Conservation (phyloP, 2,329 filamentous ascomycete species). For the Simplicillium sp. region DNA sequence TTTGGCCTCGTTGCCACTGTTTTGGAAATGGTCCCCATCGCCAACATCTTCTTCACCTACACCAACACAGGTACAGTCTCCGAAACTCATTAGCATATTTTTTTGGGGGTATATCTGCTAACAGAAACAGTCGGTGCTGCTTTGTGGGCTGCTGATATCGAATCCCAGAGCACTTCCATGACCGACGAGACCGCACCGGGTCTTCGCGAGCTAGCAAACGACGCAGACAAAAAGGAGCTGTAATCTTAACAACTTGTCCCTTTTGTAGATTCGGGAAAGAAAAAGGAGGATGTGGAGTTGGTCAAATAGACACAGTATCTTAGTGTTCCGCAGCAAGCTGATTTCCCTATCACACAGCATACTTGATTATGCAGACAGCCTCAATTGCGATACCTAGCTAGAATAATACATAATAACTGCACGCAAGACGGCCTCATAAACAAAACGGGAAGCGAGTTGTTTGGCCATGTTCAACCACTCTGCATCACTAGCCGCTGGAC, state of each 20-base stretch:
- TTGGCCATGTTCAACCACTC: too few species aligned
- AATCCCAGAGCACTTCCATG: conserved; percentile 44
- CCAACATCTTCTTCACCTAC: conserved; percentile 76
- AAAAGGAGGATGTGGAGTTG: too few species aligned
- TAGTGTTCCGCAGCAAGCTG: too few species aligned
- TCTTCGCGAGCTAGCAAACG: conserved; percentile 38
- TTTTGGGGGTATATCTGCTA: conserved; percentile 4
- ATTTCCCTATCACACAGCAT: too few species aligned
- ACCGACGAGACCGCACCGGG: conserved; percentile 38
- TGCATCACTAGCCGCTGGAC: too few species aligned
- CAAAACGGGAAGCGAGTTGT: too few species aligned
- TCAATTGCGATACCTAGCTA: too few species aligned
- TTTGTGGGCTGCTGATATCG: conserved; percentile 86
- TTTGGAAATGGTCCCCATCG: conserved; percentile 76
- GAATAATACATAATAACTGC: too few species aligned
- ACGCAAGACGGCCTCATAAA: too few species aligned
- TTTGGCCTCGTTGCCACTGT: conserved; percentile 67
- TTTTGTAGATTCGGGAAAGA: not conserved
- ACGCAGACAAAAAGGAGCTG: conserved; percentile 28
- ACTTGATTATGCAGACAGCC: too few species aligned
- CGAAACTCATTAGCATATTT: too few species aligned
- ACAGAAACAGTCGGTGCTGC: conserved; percentile 64
- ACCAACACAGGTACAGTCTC: conserved; percentile 60
- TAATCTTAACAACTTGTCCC: not conserved
- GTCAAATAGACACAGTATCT: too few species aligned